Conservation (phyloP, 305 asterid species). For the Fraxinus nigra region DNA sequence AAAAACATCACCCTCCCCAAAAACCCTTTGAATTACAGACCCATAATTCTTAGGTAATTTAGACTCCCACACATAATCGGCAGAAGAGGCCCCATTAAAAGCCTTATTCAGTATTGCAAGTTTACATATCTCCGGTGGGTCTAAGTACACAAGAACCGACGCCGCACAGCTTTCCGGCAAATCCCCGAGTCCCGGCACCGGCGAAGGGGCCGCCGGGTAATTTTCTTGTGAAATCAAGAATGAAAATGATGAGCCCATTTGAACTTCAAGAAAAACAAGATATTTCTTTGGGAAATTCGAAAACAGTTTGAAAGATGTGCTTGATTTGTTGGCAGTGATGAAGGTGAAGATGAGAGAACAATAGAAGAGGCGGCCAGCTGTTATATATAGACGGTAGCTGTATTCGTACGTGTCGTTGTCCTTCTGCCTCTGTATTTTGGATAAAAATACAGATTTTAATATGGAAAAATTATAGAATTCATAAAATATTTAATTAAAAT, state of each 20-base stretch:
- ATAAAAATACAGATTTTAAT: too few species aligned
- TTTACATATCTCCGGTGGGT: constrained; percentile 85
- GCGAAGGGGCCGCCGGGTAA: constrained; percentile 16
- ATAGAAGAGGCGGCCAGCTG: neutral
- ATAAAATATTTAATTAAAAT: too few species aligned
- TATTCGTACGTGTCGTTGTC: neutral
- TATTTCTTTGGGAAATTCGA: too few species aligned
- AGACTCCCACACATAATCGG: constrained; percentile 89
- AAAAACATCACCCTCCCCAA: constrained; percentile 27
- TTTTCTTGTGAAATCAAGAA: constrained; percentile 21
- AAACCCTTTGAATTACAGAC: constrained; percentile 53
- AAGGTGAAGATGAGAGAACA: neutral
- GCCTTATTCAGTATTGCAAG: constrained; percentile 66
- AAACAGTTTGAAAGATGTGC: neutral
- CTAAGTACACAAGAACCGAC: constrained; percentile 62
- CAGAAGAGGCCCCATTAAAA: constrained; percentile 64
- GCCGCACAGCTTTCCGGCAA: constrained; percentile 90
- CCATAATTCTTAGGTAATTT: constrained; percentile 71
- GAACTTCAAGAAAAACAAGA: neutral
- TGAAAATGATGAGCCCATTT: constrained; percentile 69
- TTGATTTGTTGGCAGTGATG: neutral
- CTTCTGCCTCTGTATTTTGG: neutral
- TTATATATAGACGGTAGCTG: neutral
- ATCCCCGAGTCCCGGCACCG: constrained; percentile 57
- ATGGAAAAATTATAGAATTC: too few species aligned